Conservation (phyloP, 208 protist species). For the Acanthamoeba sp. region DNA sequence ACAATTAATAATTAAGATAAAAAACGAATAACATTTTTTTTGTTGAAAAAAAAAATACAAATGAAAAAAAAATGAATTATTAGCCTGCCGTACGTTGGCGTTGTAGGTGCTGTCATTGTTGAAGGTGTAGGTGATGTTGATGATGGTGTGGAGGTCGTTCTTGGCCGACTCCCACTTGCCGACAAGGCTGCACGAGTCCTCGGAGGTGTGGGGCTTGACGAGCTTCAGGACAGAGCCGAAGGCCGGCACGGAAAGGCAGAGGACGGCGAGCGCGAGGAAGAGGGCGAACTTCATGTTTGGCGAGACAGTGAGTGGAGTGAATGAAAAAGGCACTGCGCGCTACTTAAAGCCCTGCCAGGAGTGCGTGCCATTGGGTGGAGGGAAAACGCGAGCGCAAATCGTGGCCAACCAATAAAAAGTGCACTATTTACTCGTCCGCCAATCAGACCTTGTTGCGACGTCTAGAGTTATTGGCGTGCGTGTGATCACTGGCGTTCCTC, state of each 20-base stretch:
- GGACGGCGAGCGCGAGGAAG: neutral
- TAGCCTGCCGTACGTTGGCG: neutral
- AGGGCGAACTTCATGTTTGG: neutral
- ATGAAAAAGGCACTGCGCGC: too few relatives aligned
- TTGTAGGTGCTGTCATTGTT: neutral
- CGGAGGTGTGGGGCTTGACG: neutral
- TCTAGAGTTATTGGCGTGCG: too few relatives aligned
- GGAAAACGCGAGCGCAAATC: too few relatives aligned
- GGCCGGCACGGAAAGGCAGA: neutral
- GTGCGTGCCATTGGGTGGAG: too few relatives aligned
- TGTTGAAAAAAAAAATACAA: too few relatives aligned
- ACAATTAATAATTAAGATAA: too few relatives aligned
- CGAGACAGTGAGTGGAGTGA: neutral
- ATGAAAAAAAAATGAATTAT: too few relatives aligned
- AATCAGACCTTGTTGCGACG: too few relatives aligned
- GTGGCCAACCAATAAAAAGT: too few relatives aligned
- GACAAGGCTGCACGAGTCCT: neutral
- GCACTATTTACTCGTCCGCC: too few relatives aligned
- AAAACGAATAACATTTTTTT: too few relatives aligned
- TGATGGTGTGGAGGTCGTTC: neutral
- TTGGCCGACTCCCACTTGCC: constrained; percentile 7
- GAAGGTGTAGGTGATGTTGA: constrained; percentile 13
- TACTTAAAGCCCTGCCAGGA: too few relatives aligned
- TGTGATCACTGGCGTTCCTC: neutral
- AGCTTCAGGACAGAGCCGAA: neutral